Evolutionary conservation across 192 early-diverging fungal genomes (phyloP).

Genomic region (Podila minutissima): DNA sequence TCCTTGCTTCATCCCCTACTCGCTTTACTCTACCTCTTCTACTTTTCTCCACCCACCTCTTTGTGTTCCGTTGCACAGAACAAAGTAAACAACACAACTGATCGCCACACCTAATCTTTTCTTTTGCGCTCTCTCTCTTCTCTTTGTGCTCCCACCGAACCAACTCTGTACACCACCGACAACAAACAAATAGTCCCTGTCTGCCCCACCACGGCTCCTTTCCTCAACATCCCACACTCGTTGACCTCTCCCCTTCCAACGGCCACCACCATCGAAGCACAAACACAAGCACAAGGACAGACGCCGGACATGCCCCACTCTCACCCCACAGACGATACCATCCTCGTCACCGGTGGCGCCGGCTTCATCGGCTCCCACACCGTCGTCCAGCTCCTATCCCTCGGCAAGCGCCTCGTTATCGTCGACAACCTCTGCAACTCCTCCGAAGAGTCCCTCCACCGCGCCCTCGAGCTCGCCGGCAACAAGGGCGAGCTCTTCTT

Average conservation of each 20-base stretch:
- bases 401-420: slow-evolving; percentile 81
- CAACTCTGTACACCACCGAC: too few relatives aligned
- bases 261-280: neutral
- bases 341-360: slow-evolving; percentile 73
- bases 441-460: slow-evolving; percentile 45
- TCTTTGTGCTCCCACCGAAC: too few relatives aligned
- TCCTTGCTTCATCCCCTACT: neutral
- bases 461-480: slow-evolving; percentile 32
- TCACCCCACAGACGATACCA: slow-evolving; percentile 7
- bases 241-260: neutral
- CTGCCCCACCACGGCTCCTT: too few relatives aligned
- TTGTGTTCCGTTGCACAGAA: too few relatives aligned
- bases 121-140: neutral
- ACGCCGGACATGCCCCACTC: neutral
- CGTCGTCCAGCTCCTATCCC: slow-evolving; percentile 76
- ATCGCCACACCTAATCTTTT: too few relatives aligned
- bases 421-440: slow-evolving; percentile 89
- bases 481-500: slow-evolving; percentile 51
- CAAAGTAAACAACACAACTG: too few relatives aligned
- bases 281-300: neutral
- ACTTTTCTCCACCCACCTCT: neutral
- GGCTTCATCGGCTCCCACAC: slow-evolving; percentile 95
- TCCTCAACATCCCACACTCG: neutral
- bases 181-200: too few relatives aligned
- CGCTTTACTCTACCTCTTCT: neutral